These are phyloP conservation scores for Sporothrix mexicana DNA, from an alignment of 2,329 filamentous ascomycete genomes.

Conservation along the genomic window DNA sequence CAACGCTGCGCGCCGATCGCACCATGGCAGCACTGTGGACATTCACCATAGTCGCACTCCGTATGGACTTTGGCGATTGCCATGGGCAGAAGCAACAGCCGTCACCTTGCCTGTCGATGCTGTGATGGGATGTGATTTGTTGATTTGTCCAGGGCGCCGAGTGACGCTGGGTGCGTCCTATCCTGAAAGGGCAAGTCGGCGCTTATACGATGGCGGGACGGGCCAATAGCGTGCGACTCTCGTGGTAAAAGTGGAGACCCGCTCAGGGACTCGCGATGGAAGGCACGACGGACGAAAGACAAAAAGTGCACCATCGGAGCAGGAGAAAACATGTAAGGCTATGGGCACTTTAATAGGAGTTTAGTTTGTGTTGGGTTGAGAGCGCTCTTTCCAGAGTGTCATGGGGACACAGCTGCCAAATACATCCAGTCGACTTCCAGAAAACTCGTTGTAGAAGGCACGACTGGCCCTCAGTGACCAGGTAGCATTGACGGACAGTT, in stretches of 20 bases:
- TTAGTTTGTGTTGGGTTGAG: no score
- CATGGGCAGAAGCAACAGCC: neutral
- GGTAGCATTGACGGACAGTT: no score
- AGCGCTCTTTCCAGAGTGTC: neutral
- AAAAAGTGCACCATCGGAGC: neutral
- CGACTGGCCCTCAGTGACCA: neutral
- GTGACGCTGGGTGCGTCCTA: constrained; percentile 24
- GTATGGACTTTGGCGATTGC: no score
- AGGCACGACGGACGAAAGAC: neutral
- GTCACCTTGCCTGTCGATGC: constrained; percentile 17
- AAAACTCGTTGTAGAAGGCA: neutral
- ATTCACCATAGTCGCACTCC: no score
- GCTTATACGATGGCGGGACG: constrained; percentile 32
- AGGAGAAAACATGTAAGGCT: neutral
- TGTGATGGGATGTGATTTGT: constrained; percentile 29
- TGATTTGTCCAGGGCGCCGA: neutral
- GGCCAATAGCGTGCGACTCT: constrained; percentile 31
- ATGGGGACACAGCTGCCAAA: neutral
- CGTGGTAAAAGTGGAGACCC: constrained; percentile 7
- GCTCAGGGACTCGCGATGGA: neutral
- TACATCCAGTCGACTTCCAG: neutral
- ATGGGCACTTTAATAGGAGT: no score
- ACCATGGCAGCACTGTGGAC: neutral
- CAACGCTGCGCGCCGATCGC: constrained; percentile 13
- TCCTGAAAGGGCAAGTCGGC: constrained; percentile 34